phyloP scores from a whole-genome alignment of 2,329 filamentous ascomycete species.

The Xylariaceae sp. region DNA sequence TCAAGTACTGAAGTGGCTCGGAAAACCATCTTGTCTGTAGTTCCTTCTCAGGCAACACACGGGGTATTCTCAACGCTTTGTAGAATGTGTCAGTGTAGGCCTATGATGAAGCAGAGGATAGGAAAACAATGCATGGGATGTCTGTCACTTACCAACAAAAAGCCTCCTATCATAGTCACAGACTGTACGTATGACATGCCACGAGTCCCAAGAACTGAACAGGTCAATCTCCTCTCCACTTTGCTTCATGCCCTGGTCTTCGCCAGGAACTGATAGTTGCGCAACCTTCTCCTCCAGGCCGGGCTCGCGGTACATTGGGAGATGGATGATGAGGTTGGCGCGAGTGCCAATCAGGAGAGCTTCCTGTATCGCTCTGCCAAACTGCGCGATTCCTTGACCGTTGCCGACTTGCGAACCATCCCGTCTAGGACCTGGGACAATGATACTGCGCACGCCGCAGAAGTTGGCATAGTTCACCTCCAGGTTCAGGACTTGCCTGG shows the following conservation, averaged over 20 bases:
- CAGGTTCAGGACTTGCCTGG: conserved; percentile 81
- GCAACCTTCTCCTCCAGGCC: conserved; percentile 47
- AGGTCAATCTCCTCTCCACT: conserved; percentile 56
- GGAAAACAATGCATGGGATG: too few relatives aligned
- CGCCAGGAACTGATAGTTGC: conserved; percentile 44
- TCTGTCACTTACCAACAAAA: conserved; percentile 73
- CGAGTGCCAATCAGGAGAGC: conserved; percentile 69
- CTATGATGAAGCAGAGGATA: not conserved
- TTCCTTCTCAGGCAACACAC: conserved; percentile 51
- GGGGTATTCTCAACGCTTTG: conserved; percentile 52
- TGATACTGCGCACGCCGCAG: conserved; percentile 78
- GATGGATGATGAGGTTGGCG: conserved; percentile 71
- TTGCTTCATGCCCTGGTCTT: conserved; percentile 29
- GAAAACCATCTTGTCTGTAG: conserved; percentile 64
- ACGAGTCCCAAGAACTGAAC: conserved; percentile 85
- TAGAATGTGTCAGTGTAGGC: conserved; percentile 1
- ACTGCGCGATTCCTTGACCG: conserved; percentile 60
- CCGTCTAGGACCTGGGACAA: conserved; percentile 71
- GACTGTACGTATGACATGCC: conserved; percentile 78
- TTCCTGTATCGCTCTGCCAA: conserved; percentile 78
- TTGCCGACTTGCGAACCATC: conserved; percentile 50
- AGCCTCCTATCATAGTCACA: conserved; percentile 82
- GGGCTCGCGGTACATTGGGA: conserved; percentile 77
- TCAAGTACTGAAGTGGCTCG: conserved; percentile 60
- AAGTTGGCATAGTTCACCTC: conserved; percentile 95